Conservation (phyloP, 345 rosid genomes). For the Arabidopsis suecica region DNA sequence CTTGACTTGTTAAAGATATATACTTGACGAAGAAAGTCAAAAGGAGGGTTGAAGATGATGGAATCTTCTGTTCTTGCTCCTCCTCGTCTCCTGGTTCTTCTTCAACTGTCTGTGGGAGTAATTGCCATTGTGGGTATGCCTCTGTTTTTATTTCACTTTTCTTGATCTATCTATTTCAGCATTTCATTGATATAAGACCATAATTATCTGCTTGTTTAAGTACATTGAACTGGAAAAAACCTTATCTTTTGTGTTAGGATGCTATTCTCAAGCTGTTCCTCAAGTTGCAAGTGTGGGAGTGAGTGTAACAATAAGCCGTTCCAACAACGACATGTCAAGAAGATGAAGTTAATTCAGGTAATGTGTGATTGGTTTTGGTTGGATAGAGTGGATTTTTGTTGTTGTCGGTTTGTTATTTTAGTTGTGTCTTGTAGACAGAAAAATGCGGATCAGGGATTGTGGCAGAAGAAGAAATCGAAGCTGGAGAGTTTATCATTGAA, state of each 20-base stretch:
- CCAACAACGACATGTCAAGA: conserved; percentile 84
- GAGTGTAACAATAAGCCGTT: conserved; percentile 90
- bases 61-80: conserved; percentile 94
- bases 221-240: neutral
- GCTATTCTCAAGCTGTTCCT: conserved; percentile 93
- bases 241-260: conserved; percentile 56
- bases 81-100: conserved; percentile 51
- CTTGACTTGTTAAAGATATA: conserved; percentile 63
- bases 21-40: conserved; percentile 84
- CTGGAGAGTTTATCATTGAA: conserved; percentile 94
- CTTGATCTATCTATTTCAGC: neutral
- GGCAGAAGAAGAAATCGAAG: conserved; percentile 85
- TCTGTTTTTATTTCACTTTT: neutral
- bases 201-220: neutral
- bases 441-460: conserved; percentile 96
- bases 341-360: conserved; percentile 92
- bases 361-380: neutral
- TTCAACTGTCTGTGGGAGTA: conserved; percentile 68
- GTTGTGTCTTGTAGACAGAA: conserved; percentile 75
- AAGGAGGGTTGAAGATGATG: conserved; percentile 83
- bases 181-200: neutral
- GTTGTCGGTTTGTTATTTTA: conserved; percentile 39
- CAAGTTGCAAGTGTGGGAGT: conserved; percentile 88
- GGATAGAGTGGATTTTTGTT: neutral
- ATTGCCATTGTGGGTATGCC: conserved; percentile 98